Base-by-base conservation (phyloP, 2,329 filamentous ascomycete genomes). In the Cytospora piceae region DNA sequence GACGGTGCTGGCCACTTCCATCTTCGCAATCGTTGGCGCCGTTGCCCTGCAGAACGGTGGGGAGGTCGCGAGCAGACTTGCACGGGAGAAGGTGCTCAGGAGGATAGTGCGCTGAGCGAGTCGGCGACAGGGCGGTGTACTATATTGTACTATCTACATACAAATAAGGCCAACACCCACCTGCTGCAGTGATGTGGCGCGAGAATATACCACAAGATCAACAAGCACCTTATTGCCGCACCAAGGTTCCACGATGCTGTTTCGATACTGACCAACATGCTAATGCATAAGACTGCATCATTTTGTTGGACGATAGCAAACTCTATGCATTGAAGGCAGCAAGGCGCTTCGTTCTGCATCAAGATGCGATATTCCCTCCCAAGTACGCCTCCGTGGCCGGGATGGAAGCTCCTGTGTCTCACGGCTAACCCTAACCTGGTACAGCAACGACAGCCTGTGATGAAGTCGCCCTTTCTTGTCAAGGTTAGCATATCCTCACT, bases 11-110 rank as follows among this genome's bases (percentile, higher is more conserved):
- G 86, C 90, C 58, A 89, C 93, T 68, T 87, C 92, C 4, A 73
- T 99, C 63, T 92, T 93, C 75, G 92, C 94, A 55, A 90, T 99
- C 63, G 80, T 98, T 54, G 95, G 95, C 27, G 95, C 95, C 14
- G 78, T 99, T 61, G 89, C 93, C n/a, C 81, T 99, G 73, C 93
- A 97, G 77, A 88, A 91, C 71, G 95, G 95, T 56, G 91, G 90
- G 46, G 88, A 89, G 54, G 85, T 91, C 63, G 93, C 94, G 65
- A 90, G 88, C 69, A 84, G 86, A 75, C 79, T 96, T 61, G 88
- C 92, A 56, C 87, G 88, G 74, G 91, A 97, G 71, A 88, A 89
- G 77, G 89, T 97, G 76, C 78, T 97, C 73, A 81, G 77, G 69
- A 77, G 72, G 67, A 51, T 82, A 54, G 56, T 58, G 24, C 49